These are phyloP conservation scores for Daldinia sp. DNA, from an alignment of 2,329 filamentous ascomycete species.

Conservation along the genomic window DNA sequence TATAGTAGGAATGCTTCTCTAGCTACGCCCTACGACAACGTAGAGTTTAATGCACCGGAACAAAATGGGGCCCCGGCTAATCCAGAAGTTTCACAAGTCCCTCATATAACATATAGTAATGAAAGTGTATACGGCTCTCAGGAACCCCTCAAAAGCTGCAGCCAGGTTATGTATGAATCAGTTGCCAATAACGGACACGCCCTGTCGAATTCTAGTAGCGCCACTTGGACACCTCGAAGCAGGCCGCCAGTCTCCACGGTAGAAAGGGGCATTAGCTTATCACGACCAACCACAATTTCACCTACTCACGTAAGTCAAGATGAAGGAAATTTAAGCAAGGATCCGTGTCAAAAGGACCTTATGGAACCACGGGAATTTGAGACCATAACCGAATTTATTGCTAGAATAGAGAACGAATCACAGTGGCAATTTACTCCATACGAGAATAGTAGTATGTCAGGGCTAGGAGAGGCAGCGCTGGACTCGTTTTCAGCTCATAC, in stretches of 20 bases:
- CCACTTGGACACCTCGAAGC: constrained; percentile 48
- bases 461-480: constrained; percentile 7
- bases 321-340: constrained; percentile 11
- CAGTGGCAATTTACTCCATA: constrained; percentile 10
- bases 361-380: constrained; percentile 31
- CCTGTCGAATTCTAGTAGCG: constrained; percentile 33
- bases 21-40: not conserved
- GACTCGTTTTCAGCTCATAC: not conserved
- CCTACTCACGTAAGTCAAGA: constrained; percentile 39
- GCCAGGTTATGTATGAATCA: constrained; percentile 4
- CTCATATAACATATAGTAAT: not conserved
- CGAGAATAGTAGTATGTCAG: not conserved
- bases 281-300: constrained; percentile 39
- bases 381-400: constrained; percentile 53
- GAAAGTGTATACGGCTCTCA: constrained; percentile 1
- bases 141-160: not conserved
- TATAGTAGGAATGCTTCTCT: constrained; percentile 6
- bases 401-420: constrained; percentile 50
- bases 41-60: not conserved
- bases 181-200: constrained; percentile 19
- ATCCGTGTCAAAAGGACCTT: not conserved
- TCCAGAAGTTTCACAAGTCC: constrained; percentile 3
- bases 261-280: constrained; percentile 30
- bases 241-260: constrained; percentile 33
- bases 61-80: constrained; percentile 2